Base-by-base conservation (phyloP, 2,329 filamentous ascomycete species). In the Xylariomycetidae sp. region DNA sequence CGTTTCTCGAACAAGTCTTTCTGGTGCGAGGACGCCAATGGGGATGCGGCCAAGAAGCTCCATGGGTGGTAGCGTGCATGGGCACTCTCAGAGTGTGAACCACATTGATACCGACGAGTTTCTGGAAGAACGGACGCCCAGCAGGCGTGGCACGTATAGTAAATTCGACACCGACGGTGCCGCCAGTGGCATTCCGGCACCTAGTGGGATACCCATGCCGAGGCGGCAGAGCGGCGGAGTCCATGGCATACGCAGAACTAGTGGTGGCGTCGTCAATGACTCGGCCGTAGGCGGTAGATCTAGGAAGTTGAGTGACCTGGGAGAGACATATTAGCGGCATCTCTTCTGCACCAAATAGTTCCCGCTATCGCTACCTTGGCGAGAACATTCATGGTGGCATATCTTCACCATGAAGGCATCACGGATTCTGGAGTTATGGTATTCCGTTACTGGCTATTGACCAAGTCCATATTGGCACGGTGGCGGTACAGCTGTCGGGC, bases 31-130 rank as follows among this genome's bases (percentile, higher is more conserved):
- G 40, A 85, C 82, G 10, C 80, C 84, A 1, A 61, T 86, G 33
- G 77, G 75, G 16, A 6, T 56, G n/a, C 76, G 85, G 33, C 82
- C 85, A 13, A 72, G 83, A 31, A 87, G 82, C 31, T 88, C 84
- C 11, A 67, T 89, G 44, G 77, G 77, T 36, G 75, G 82, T 34
- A 79, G 75, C 41, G 62, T 73, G 9, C 74, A 80, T 44, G 67
- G 72, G 4, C 71, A 77, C 45, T 74, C 74, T 10, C 61, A 71
- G 31, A 80, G 74, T 51, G 67, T 80, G 53, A 74, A 71, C 44
- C 64, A 70, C 33, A 63, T 73, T 31, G 72, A 74, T 40, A 66
- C 67, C 22, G 70, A 72, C 25, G 72, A 76, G 36, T n/a, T n/a
- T n/a, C 66, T 66, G 19, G 65, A 70, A 36, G 64, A 67, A 18